phyloP scores from a whole-genome alignment of 768 basidiomycete species.

The Steccherinum ochraceum region DNA sequence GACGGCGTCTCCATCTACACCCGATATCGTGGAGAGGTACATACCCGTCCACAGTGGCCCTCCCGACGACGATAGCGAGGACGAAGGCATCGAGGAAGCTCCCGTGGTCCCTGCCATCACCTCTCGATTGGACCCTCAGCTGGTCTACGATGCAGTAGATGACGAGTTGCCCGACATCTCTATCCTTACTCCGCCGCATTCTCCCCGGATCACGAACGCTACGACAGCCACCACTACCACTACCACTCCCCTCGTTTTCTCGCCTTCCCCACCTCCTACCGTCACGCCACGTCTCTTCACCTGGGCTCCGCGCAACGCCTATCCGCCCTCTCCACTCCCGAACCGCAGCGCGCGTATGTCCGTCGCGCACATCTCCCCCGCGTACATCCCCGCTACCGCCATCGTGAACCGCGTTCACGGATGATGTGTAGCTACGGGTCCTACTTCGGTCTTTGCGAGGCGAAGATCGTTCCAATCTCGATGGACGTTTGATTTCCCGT shows the following conservation, averaged over 20 bases:
- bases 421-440: too few relatives aligned
- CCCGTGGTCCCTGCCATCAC: not conserved
- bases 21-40: slow-evolving; percentile 12
- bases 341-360: slow-evolving; percentile 57
- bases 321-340: slow-evolving; percentile 34
- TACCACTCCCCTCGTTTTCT: slow-evolving; percentile 6
- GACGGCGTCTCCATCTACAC: not conserved
- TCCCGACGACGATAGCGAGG: not conserved
- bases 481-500: too few relatives aligned
- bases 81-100: not conserved
- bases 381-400: slow-evolving; percentile 9
- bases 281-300: slow-evolving; percentile 43
- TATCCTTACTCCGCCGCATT: not conserved
- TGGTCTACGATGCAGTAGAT: not conserved
- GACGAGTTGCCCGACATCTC: not conserved
- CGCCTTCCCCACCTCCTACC: slow-evolving; percentile 50
- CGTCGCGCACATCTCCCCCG: slow-evolving; percentile 46
- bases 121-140: not conserved
- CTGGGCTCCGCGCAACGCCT: slow-evolving; percentile 6
- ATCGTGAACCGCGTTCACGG: not conserved
- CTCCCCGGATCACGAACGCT: slow-evolving; percentile 3
- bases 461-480: too few relatives aligned
- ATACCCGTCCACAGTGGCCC: slow-evolving; percentile 15
- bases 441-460: too few relatives aligned
- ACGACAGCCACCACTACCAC: slow-evolving; percentile 3